A percentile compares a stretch with the other conserved stretches of the same genome.
Conservation (phyloP, 345 rosid species). For the Sapria himalayana region DNA sequence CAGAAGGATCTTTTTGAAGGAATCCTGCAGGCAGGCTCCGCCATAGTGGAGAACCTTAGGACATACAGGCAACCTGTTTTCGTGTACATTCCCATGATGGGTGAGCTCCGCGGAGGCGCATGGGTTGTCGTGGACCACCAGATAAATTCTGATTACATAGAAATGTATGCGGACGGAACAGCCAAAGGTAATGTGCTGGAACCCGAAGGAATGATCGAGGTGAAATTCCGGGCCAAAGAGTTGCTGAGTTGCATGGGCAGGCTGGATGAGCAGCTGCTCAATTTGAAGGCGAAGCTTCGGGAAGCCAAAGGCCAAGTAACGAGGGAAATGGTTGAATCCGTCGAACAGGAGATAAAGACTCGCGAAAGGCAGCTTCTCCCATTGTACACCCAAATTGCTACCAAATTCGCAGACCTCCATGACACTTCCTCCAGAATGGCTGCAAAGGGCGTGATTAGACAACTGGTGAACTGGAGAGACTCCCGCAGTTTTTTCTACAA, state of each 20-base stretch:
- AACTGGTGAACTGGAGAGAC: slow-evolving; percentile 63
- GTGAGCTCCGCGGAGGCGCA: slow-evolving; percentile 98
- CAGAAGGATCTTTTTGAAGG: slow-evolving; percentile 98
- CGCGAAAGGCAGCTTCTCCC: slow-evolving; percentile 89
- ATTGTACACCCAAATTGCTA: slow-evolving; percentile 69
- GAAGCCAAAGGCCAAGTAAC: slow-evolving; percentile 37
- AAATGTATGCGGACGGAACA: slow-evolving; percentile 92
- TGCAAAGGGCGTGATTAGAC: slow-evolving; percentile 75
- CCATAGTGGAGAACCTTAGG: slow-evolving; percentile 91
- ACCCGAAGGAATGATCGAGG: slow-evolving; percentile 96
- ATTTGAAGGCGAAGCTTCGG: slow-evolving; percentile 41
- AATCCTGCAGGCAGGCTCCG: slow-evolving; percentile 97
- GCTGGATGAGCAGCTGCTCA: slow-evolving; percentile 54
- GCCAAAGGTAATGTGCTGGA: slow-evolving; percentile 95
- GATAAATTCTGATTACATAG: slow-evolving; percentile 85
- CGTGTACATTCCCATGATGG: slow-evolving; percentile 96
- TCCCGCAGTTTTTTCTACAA: slow-evolving; percentile 59
- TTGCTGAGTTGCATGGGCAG: slow-evolving; percentile 93
- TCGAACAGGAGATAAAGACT: slow-evolving; percentile 48
- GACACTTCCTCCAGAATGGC: slow-evolving; percentile 92
- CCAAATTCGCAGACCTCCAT: slow-evolving; percentile 87
- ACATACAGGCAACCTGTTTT: slow-evolving; percentile 94
- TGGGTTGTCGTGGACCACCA: slow-evolving; percentile 96
- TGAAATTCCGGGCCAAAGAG: slow-evolving; percentile 82
- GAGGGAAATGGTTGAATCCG: slow-evolving; percentile 20